A percentile compares a stretch with the other conserved stretches of the same genome.
Evolutionary conservation across 768 basidiomycete species (phyloP).

Genomic region (Phlegmacium glaucopus): DNA sequence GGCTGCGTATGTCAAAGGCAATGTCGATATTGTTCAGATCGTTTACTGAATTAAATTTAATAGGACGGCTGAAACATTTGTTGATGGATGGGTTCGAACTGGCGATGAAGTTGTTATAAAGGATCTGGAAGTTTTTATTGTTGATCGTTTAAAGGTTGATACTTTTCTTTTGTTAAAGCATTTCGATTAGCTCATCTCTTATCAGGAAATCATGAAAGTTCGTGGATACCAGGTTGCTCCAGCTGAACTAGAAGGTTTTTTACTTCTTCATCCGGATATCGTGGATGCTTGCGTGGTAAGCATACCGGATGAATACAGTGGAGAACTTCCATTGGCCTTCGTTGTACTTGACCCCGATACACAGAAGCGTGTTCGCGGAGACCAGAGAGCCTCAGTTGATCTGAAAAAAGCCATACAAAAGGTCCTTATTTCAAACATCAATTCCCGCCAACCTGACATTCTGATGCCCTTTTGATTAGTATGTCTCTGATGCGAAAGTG

Average conservation of each 20-base stretch:
- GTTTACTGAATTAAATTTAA: neutral
- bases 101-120: slow-evolving; percentile 72
- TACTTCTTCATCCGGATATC: slow-evolving; percentile 59
- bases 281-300: slow-evolving; percentile 63
- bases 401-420: slow-evolving; percentile 50
- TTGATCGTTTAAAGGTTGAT: slow-evolving; percentile 69
- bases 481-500: slow-evolving; percentile 55
- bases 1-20: slow-evolving; percentile 43
- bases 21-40: neutral
- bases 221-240: slow-evolving; percentile 59
- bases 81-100: slow-evolving; percentile 63
- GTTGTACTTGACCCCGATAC: slow-evolving; percentile 49
- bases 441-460: neutral
- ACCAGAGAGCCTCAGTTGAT: slow-evolving; percentile 29
- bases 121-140: slow-evolving; percentile 60
- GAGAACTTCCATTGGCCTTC: slow-evolving; percentile 72
- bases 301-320: slow-evolving; percentile 68
- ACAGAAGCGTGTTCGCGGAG: slow-evolving; percentile 30
- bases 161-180: too few species aligned
- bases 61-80: slow-evolving; percentile 64
- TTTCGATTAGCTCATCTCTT: neutral
- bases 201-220: slow-evolving; percentile 70
- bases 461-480: slow-evolving; percentile 25
- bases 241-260: slow-evolving; percentile 64
- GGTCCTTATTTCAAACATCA: slow-evolving; percentile 31